phyloP scores from a whole-genome alignment of 306 rosid genomes.

The Trichosanthes cucumerina region DNA sequence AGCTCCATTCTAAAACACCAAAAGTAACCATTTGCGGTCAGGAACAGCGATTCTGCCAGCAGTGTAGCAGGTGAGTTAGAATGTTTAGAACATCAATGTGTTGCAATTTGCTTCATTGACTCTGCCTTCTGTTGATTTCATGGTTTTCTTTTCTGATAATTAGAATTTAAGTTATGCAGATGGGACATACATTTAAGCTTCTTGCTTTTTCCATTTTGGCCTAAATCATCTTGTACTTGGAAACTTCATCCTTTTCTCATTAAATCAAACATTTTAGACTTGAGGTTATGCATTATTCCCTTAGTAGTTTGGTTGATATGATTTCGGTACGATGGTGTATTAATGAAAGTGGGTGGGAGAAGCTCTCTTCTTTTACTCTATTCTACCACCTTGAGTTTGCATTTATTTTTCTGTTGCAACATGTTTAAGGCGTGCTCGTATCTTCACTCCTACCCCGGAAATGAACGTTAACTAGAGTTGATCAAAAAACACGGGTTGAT shows the following conservation, averaged over 20 bases:
- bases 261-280: not conserved
- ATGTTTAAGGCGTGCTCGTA: not conserved
- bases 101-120: not conserved
- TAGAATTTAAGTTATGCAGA: not conserved
- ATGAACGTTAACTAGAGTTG: not conserved
- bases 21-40: conserved; percentile 53
- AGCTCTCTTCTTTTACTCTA: not conserved
- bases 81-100: not conserved
- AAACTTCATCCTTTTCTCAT: not conserved
- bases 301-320: not conserved
- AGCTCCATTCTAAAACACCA: conserved; percentile 70
- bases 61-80: conserved; percentile 70
- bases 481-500: not conserved
- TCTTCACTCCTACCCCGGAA: not conserved
- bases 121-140: not conserved
- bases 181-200: not conserved
- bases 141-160: not conserved
- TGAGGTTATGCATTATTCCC: not conserved
- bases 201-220: not conserved
- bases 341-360: not conserved
- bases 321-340: not conserved
- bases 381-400: not conserved
- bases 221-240: not conserved
- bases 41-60: conserved; percentile 87
- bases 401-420: not conserved